A percentile compares a stretch with the other conserved stretches of the same genome.
Evolutionary conservation across 352 stramenopile species (phyloP).

Genomic region (Phytophthora chlamydospora): DNA sequence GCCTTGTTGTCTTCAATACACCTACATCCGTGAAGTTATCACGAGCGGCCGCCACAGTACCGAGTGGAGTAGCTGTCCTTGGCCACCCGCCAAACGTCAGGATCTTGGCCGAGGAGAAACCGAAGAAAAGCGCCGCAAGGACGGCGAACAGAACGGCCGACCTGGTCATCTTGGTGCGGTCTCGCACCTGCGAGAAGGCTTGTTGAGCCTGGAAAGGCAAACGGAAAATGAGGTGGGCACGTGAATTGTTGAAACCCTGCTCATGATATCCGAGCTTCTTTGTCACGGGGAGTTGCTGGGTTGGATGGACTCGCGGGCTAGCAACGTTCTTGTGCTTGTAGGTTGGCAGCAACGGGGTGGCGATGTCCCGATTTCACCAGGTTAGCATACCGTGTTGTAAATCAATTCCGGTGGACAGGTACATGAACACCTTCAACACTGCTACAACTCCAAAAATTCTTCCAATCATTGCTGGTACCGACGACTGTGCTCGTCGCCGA

Average conservation of each 20-base stretch:
- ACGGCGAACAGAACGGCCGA: constrained; percentile 10
- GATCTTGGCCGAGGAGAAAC: constrained; percentile 18
- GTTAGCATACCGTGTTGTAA: constrained; percentile 31
- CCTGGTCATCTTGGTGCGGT: constrained; percentile 16
- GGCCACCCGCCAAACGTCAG: constrained; percentile 7
- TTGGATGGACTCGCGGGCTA: constrained; percentile 9
- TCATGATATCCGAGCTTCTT: constrained; percentile 17
- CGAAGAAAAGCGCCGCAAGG: constrained; percentile 12
- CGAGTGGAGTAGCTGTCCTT: constrained; percentile 9
- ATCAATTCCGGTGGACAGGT: constrained; percentile 26
- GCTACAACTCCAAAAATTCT: constrained; percentile 13
- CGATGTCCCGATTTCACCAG: constrained; percentile 24
- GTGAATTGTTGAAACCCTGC: constrained; percentile 12
- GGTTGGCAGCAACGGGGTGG: constrained; percentile 13
- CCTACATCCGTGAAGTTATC: constrained; percentile 12
- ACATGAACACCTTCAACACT: constrained; percentile 5
- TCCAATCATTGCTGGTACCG: constrained; percentile 12
- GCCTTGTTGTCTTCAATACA: constrained; percentile 3
- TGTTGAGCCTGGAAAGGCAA: constrained; percentile 21
- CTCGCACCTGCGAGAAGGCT: constrained; percentile 19
- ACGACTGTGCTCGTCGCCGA: constrained; percentile 5
- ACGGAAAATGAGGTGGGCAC: constrained; percentile 16
- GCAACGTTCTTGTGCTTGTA: constrained; percentile 14
- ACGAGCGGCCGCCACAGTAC: constrained; percentile 4
- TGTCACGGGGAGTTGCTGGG: constrained; percentile 9